Conservation (phyloP, 768 basidiomycete species). For the Lactarius deliciosus region DNA sequence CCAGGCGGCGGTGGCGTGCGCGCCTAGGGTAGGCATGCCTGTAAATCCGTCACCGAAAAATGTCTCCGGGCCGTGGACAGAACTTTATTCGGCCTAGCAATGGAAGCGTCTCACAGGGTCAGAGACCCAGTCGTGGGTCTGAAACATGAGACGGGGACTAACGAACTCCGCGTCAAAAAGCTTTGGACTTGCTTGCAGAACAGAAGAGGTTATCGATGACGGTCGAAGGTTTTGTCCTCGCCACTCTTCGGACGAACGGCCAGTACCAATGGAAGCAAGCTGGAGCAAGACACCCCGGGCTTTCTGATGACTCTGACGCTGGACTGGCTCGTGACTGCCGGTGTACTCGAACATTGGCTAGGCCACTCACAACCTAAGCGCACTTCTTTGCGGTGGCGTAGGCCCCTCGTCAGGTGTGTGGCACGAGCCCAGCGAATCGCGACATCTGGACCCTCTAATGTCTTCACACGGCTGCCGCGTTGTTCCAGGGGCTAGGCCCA, state of each 20-base stretch:
- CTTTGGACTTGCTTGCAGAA: neutral
- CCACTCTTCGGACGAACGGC: neutral
- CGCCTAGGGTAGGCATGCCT: neutral
- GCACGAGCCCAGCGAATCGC: neutral
- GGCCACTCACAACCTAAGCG: neutral
- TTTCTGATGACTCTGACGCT: neutral
- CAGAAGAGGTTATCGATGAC: neutral
- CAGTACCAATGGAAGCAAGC: neutral
- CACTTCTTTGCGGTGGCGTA: neutral
- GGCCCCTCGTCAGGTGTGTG: neutral
- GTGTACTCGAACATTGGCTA: neutral
- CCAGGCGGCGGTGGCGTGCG: neutral
- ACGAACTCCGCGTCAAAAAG: neutral
- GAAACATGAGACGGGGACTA: constrained; percentile 5
- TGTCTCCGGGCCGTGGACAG: neutral
- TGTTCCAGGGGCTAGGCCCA: neutral
- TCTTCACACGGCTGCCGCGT: neutral
- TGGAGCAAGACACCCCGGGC: neutral
- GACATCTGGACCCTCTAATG: neutral
- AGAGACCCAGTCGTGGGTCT: neutral
- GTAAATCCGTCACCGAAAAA: neutral
- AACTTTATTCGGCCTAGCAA: constrained; percentile 2
- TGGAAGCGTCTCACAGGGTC: constrained; percentile 1
- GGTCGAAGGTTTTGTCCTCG: neutral
- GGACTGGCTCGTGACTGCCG: neutral